Base-by-base conservation (phyloP, 257 asterid genomes). In the Ilex aquifolium region DNA sequence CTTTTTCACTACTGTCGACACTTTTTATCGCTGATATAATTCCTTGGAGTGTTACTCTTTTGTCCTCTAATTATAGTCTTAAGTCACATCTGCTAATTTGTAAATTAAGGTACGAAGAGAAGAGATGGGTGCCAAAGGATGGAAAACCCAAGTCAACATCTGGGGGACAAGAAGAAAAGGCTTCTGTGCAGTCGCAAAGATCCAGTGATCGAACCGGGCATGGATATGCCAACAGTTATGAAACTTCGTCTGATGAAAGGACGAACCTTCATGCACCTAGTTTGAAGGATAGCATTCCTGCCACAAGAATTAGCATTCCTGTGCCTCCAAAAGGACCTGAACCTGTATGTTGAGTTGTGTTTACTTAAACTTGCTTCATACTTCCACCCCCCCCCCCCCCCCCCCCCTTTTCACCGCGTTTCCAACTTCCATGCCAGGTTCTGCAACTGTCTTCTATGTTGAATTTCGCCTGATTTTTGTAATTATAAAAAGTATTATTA, bases 91-190 rank as follows among this genome's bases (percentile, higher is more conserved):
- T 52, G 59, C 51, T 65, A 64, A 32, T 42, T 21, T 65, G 66
- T 70, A 70, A 63, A 60, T 51, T 62, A 72, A 92, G 99, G 79
- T 93, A 93, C 68, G 97, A 93, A 31, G 99, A 90, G 59, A 90
- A 93, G 76, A 87, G 99, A 76, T 93, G 99, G 99, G 74, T 77
- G 42, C 59, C 90, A 48, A 93, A 74, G 86, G 94, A 89, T 73
- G 88, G 90, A 59, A 82, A 81, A 61, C 79, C 85, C 67, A 77
- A 59, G 64, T 78, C 94, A 32, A 85, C 96, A 40, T 55, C 78
- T 74, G 73, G 79, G 67, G 77, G 69, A 39, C 75, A 16, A 68
- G 97, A 87, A 76, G 95, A 83, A 68, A 80, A 71, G 67, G 62
- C 80, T 57, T 74, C 95, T 32, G 76, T 66, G 50, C 95, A 82